Conservation (phyloP, 345 rosid genomes). For the Populus davidiana region DNA sequence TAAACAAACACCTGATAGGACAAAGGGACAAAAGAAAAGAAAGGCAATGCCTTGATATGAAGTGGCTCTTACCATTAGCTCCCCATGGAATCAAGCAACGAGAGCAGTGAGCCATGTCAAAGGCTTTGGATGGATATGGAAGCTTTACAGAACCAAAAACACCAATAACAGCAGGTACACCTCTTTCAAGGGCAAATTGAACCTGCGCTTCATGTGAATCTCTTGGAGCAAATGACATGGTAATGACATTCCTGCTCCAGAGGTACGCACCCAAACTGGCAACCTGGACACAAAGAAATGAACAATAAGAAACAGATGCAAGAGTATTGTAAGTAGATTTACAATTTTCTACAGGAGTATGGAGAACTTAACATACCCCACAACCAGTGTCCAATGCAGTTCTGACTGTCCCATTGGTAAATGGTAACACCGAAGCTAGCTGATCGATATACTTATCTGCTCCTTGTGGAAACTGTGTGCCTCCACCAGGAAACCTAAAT, state of each 20-base stretch:
- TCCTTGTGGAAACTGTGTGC: slow-evolving; percentile 99
- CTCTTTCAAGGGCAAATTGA: slow-evolving; percentile 97
- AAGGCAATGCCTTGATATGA: neutral
- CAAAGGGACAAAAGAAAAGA: neutral
- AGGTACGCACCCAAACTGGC: slow-evolving; percentile 99
- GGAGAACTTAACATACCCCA: slow-evolving; percentile 60
- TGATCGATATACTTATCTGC: slow-evolving; percentile 94
- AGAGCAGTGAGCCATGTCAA: slow-evolving; percentile 99
- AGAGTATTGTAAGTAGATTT: neutral
- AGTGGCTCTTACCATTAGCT: slow-evolving; percentile 61
- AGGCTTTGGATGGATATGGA: slow-evolving; percentile 90
- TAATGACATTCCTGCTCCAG: slow-evolving; percentile 91
- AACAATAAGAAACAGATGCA: neutral
- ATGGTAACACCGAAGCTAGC: slow-evolving; percentile 88
- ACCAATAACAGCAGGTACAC: slow-evolving; percentile 98
- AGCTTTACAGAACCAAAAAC: slow-evolving; percentile 89
- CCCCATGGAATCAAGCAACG: slow-evolving; percentile 99
- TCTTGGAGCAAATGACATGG: slow-evolving; percentile 99
- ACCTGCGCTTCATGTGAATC: slow-evolving; percentile 99
- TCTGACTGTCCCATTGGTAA: slow-evolving; percentile 86
- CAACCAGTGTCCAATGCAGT: slow-evolving; percentile 98
- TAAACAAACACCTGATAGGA: neutral
- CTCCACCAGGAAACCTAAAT: slow-evolving; percentile 97
- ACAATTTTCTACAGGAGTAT: neutral
- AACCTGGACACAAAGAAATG: slow-evolving; percentile 46